phyloP scores from a whole-genome alignment of 2,329 filamentous ascomycete genomes.

The Monilinia fructicola region DNA sequence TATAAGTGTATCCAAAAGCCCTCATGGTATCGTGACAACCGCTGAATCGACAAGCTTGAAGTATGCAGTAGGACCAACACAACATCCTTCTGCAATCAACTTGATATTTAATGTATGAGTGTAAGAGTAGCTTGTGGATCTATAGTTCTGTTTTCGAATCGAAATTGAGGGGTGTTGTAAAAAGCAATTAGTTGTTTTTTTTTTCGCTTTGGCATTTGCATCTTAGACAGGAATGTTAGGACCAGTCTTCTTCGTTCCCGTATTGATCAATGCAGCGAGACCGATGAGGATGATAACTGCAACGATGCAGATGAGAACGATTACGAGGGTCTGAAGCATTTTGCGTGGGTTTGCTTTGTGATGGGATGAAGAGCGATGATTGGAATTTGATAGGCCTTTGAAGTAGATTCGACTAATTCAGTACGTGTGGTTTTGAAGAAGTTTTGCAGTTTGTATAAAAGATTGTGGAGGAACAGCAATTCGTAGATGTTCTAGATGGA shows the following conservation, averaged over 20 bases:
- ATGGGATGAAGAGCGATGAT: neutral
- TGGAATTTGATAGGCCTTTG: neutral
- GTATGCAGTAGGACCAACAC: neutral
- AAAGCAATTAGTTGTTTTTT: neutral
- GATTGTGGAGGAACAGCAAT: neutral
- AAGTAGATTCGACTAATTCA: neutral
- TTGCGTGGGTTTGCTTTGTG: neutral
- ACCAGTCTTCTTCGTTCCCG: neutral
- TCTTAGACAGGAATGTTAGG: conserved; percentile 9
- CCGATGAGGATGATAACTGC: conserved; percentile 3
- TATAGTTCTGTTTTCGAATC: neutral
- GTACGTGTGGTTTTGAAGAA: neutral
- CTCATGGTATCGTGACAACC: neutral
- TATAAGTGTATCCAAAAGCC: neutral
- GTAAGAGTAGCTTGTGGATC: neutral
- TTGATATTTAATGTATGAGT: neutral
- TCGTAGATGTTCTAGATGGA: conserved; percentile 6
- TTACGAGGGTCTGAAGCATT: conserved; percentile 16
- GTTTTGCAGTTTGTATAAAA: neutral
- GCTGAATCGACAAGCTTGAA: neutral
- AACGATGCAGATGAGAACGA: conserved; percentile 10
- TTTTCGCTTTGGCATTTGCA: neutral
- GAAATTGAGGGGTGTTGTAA: neutral
- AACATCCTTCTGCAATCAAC: neutral
- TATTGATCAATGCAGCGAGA: conserved; percentile 15